Evolutionary conservation across 2,329 filamentous ascomycete genomes (phyloP).

Genomic region (Geosmithia flava): DNA sequence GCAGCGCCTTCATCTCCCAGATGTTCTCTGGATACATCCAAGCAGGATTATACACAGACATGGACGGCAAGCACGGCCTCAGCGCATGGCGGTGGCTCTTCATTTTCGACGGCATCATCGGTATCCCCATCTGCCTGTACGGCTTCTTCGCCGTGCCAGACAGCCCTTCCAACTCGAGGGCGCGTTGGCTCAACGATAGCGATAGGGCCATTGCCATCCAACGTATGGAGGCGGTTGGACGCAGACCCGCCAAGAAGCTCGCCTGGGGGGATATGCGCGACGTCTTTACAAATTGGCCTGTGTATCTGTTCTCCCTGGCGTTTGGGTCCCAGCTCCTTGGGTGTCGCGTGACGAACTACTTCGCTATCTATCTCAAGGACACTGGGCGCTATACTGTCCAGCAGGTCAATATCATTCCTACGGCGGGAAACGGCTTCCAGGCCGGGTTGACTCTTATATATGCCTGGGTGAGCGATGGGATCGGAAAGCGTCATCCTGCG

Average conservation of each 20-base stretch:
- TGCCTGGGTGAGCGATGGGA: too few species aligned
- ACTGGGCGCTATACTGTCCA: conserved; percentile 15
- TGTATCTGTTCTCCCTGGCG: conserved; percentile 7
- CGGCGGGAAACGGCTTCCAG: conserved; percentile 19
- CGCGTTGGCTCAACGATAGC: conserved; percentile 12
- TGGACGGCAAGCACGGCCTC: conserved; percentile 22
- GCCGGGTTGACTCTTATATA: too few species aligned
- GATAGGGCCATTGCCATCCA: conserved; percentile 14
- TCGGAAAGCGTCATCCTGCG: too few species aligned
- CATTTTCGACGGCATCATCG: conserved; percentile 25
- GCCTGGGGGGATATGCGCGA: too few species aligned
- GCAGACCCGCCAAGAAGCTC: too few species aligned
- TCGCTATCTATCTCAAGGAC: conserved; percentile 18
- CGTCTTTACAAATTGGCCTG: too few species aligned
- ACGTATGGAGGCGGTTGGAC: conserved; percentile 11
- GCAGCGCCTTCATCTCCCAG: conserved; percentile 18
- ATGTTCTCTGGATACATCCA: conserved; percentile 31
- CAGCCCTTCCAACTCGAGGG: conserved; percentile 11
- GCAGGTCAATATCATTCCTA: conserved; percentile 38
- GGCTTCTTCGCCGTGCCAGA: conserved; percentile 21
- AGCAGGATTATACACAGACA: conserved; percentile 23
- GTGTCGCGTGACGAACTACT: conserved; percentile 20
- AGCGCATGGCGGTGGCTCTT: conserved; percentile 33
- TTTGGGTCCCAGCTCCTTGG: conserved; percentile 18
- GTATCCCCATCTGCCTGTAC: conserved; percentile 15